Evolutionary conservation across 768 basidiomycete species (phyloP).

Genomic region (Amanita fuliginea): DNA sequence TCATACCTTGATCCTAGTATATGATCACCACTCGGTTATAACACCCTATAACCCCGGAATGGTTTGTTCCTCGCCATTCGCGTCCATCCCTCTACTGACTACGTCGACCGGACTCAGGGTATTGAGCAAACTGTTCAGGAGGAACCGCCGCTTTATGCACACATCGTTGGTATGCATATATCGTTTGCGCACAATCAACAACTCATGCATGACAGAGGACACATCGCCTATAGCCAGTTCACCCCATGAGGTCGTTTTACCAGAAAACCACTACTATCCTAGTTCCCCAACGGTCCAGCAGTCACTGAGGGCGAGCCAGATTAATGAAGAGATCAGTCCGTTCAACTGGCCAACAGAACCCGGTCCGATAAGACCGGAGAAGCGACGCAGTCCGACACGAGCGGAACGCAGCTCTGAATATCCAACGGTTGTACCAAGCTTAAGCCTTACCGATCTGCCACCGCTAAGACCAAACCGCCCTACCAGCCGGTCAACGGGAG

Average conservation of each 20-base stretch:
- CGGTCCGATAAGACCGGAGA: too few relatives aligned
- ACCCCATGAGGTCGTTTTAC: constrained; percentile 22
- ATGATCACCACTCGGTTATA: not conserved
- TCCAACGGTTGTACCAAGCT: too few relatives aligned
- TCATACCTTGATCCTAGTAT: too few relatives aligned
- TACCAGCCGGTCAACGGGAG: too few relatives aligned
- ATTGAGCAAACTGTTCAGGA: not conserved
- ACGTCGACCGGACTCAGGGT: not conserved
- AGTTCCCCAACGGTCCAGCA: constrained; percentile 50
- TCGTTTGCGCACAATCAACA: not conserved
- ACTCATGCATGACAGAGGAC: not conserved
- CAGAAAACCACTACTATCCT: constrained; percentile 57
- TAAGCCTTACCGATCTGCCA: too few relatives aligned
- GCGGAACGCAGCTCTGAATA: too few relatives aligned
- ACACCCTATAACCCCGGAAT: not conserved
- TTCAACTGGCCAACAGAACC: too few relatives aligned
- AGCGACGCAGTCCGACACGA: too few relatives aligned
- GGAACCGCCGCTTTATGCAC: not conserved
- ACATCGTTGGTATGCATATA: not conserved
- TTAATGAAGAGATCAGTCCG: too few relatives aligned
- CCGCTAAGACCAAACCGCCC: too few relatives aligned
- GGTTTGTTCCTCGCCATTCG: not conserved
- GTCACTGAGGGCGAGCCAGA: constrained; percentile 23
- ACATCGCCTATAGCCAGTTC: constrained; percentile 1
- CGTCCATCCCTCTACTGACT: not conserved